These are phyloP conservation scores for fission yeast (Schizosaccharomyces pombe) DNA, from an alignment of 805 yeast species.

Conservation along the genomic window DNA sequence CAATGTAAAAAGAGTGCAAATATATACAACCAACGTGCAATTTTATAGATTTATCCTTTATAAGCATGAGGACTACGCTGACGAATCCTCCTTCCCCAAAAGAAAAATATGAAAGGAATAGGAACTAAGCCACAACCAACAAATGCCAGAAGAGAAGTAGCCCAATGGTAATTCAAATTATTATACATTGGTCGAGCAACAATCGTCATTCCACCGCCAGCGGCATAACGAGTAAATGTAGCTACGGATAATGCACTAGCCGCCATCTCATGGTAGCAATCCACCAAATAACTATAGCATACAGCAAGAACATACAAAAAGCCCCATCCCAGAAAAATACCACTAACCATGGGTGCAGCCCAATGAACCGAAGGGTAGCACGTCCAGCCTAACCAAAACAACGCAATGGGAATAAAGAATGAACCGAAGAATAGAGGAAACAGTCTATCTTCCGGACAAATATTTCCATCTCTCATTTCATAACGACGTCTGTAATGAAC, in stretches of 20 bases:
- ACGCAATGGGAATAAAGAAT: slow-evolving; percentile 32
- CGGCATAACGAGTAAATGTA: slow-evolving; percentile 28
- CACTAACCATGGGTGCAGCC: slow-evolving; percentile 46
- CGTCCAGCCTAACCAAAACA: slow-evolving; percentile 54
- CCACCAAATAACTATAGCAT: slow-evolving; percentile 20
- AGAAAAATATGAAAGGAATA: slow-evolving; percentile 31
- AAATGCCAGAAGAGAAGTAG: slow-evolving; percentile 17
- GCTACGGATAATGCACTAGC: slow-evolving; percentile 74
- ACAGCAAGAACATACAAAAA: slow-evolving; percentile 20
- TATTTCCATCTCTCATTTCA: not conserved
- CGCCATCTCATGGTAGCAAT: slow-evolving; percentile 25
- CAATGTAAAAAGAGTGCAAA: no score
- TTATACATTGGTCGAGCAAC: slow-evolving; percentile 27
- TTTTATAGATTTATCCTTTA: not conserved
- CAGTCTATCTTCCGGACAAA: slow-evolving; percentile 3
- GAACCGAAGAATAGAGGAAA: slow-evolving; percentile 29
- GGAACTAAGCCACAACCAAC: slow-evolving; percentile 26
- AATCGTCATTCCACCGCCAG: slow-evolving; percentile 26
- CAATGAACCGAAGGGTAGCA: slow-evolving; percentile 30
- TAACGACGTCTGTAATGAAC: not conserved
- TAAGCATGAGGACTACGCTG: slow-evolving; percentile 12
- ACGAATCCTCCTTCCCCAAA: slow-evolving; percentile 23
- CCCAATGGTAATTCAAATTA: slow-evolving; percentile 31
- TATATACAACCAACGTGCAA: no score
- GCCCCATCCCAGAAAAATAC: slow-evolving; percentile 21